Conservation (phyloP, 768 basidiomycete genomes). For the Fibroporia radiculosa region DNA sequence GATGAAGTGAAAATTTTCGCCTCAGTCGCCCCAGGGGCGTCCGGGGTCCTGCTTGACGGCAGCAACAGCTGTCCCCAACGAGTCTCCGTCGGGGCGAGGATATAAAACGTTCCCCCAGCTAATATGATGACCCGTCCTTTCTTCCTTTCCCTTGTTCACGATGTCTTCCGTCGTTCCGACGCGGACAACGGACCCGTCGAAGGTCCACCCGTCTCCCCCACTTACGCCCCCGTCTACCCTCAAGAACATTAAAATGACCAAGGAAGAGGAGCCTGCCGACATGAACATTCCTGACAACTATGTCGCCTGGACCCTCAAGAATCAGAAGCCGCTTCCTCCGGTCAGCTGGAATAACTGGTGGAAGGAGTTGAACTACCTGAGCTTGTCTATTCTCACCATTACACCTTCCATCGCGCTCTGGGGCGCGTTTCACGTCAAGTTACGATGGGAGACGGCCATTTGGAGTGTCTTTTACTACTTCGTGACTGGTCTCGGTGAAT, state of each 20-base stretch:
- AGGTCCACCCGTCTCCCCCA: background rate
- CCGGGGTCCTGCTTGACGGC: background rate
- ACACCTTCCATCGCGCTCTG: constrained; percentile 68
- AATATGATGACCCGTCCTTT: background rate
- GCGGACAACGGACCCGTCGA: background rate
- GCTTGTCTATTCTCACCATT: constrained; percentile 56
- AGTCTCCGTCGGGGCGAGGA: no score
- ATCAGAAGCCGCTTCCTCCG: constrained; percentile 41
- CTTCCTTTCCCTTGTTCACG: background rate
- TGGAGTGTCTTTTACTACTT: constrained; percentile 71
- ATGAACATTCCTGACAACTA: constrained; percentile 49
- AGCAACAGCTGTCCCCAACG: background rate
- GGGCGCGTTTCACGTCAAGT: constrained; percentile 47
- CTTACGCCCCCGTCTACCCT: background rate
- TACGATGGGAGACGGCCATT: constrained; percentile 43
- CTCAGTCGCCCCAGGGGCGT: no score
- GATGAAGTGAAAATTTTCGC: no score
- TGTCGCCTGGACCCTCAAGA: constrained; percentile 44
- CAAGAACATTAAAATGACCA: constrained; percentile 1
- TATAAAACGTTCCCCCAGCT: background rate
- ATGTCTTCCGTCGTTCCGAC: constrained; percentile 1
- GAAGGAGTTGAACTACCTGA: constrained; percentile 66
- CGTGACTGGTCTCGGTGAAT: constrained; percentile 7
- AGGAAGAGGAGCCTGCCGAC: constrained; percentile 24
- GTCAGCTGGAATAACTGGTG: constrained; percentile 36